Evolutionary conservation across 129 eudicot genomes (phyloP), one percentile per base, ranked within the genome.

Genomic region (Lactuca saligna): DNA sequence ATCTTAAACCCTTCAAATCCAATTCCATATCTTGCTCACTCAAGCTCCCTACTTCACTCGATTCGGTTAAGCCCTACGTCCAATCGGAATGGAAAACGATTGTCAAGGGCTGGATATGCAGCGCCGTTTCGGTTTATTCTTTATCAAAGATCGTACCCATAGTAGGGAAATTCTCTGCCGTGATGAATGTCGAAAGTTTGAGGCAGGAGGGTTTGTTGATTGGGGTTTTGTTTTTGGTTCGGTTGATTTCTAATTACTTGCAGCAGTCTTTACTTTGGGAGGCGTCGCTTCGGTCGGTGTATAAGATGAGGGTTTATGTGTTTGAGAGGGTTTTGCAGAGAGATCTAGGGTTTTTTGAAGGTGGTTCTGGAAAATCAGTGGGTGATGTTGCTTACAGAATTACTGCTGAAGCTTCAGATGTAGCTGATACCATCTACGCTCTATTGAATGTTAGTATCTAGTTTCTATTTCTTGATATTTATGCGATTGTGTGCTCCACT

Each of bases 251-350:
- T 4, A 81, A 53, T 82, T 89, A 87, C 70, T 54, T 85, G 50
- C 98, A 93, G 78, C 90, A 89, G 66, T 80, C 87, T 57, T 78
- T 87, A 63, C 60, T 89, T n/a, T 89, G 91, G 98, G 98, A 89
- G 29, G 98, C 97, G 14, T 86, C 97, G 61, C 50, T 93, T 65
- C 76, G 68, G 5, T 72, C 84, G 60, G 90, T 77, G 51, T 79
- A 81, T 75, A 71, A 78, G 70, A 59, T 87, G 68, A 78, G 99
- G 80, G 86, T 80, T 79, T 55, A 58, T 82, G 99, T 89, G 53
- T 93, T 87, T 64, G 62, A 82, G 66, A 89, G 71, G 82, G 99
- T 93, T 67, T 83, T 87, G 81, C 60, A 66, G 82, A 83, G 99
- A 57, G 97, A 93, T 63, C 89, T 93, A 48, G 91, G 86, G 82